Conservation (phyloP, 2,329 filamentous ascomycete genomes). For the Monosporascus sp. region DNA sequence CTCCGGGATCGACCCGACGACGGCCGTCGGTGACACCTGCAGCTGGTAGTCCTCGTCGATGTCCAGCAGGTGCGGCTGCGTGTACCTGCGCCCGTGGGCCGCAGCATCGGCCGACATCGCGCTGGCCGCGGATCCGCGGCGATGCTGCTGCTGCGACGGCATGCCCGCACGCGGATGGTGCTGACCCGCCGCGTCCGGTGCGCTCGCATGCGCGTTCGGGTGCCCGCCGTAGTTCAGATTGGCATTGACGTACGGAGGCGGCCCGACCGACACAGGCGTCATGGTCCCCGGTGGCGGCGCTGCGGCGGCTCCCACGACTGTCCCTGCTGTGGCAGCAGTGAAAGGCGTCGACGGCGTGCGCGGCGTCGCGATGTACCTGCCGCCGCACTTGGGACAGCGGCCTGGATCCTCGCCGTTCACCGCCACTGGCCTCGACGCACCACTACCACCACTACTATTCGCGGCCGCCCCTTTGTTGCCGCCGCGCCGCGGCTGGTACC, state of each 20-base stretch:
- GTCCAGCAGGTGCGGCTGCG: slow-evolving; percentile 36
- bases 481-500: slow-evolving; percentile 80
- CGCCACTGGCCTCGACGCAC: slow-evolving; percentile 15
- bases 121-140: slow-evolving; percentile 23
- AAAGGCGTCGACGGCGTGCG: slow-evolving; percentile 51
- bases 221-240: not conserved
- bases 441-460: not conserved
- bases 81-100: slow-evolving; percentile 57
- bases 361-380: slow-evolving; percentile 59
- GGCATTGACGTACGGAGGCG: not conserved
- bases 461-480: slow-evolving; percentile 24
- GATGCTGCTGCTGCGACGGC: slow-evolving; percentile 17
- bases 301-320: not conserved
- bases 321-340: not conserved
- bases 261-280: slow-evolving; percentile 21
- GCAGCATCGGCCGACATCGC: slow-evolving; percentile 39
- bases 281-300: slow-evolving; percentile 21
- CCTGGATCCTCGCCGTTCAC: slow-evolving; percentile 42
- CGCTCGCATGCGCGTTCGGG: slow-evolving; percentile 14
- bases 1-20: slow-evolving; percentile 16
- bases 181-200: not conserved
- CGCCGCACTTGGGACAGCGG: slow-evolving; percentile 67
- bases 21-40: slow-evolving; percentile 25
- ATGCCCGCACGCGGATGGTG: not conserved
- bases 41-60: slow-evolving; percentile 31